These are phyloP conservation scores for Nothomitra cinnamomea DNA, from an alignment of 2,329 filamentous ascomycete genomes.

Conservation along the genomic window DNA sequence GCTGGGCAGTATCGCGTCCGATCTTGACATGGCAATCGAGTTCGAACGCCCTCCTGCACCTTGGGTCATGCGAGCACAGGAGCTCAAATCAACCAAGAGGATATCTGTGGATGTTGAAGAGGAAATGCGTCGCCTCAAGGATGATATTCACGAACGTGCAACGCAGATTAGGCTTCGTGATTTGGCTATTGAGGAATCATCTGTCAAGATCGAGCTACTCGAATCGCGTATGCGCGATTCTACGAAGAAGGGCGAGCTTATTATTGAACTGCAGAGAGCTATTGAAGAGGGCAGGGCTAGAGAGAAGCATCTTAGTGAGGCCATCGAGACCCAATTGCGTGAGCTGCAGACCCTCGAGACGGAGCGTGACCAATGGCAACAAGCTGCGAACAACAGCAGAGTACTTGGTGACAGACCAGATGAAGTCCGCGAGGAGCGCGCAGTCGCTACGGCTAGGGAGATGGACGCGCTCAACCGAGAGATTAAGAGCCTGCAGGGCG, in stretches of 20 bases:
- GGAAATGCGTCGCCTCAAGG: conserved; percentile 62
- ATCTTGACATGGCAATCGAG: conserved; percentile 27
- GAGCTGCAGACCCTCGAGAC: conserved; percentile 47
- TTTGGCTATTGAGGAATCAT: conserved; percentile 67
- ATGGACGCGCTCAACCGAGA: conserved; percentile 56
- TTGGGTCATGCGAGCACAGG: conserved; percentile 68
- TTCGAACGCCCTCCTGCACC: conserved; percentile 59
- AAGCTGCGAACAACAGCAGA: conserved; percentile 11
- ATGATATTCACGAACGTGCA: conserved; percentile 63
- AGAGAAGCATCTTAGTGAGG: conserved; percentile 37
- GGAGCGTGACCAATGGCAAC: conserved; percentile 52
- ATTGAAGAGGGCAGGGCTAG: conserved; percentile 22
- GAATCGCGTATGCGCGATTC: conserved; percentile 77
- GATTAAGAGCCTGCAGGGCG: conserved; percentile 44
- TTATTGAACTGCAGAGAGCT: conserved; percentile 45
- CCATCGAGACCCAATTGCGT: conserved; percentile 49
- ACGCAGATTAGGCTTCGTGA: conserved; percentile 35
- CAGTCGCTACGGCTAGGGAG: conserved; percentile 53
- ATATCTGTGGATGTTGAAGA: conserved; percentile 71
- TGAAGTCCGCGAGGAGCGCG: conserved; percentile 44
- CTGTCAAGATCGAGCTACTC: conserved; percentile 86
- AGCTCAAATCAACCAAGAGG: conserved; percentile 67
- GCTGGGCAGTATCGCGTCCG: conserved; percentile 39
- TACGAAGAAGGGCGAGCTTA: conserved; percentile 54
- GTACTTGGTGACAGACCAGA: conserved; percentile 26